These are phyloP conservation scores for Luffa aegyptiaca DNA, from an alignment of 306 rosid species.

Conservation along the genomic window DNA sequence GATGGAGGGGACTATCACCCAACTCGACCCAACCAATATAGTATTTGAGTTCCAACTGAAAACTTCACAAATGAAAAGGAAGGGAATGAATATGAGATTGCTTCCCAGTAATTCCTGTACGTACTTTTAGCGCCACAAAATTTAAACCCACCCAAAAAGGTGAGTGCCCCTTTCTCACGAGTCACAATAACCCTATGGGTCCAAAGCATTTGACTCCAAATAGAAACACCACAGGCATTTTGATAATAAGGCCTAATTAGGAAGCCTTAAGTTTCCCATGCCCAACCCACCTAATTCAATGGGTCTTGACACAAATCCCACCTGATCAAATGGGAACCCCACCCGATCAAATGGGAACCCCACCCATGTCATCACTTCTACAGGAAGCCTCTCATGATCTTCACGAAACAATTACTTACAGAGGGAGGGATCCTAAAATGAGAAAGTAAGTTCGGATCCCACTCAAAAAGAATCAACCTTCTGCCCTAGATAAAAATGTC, in stretches of 20 bases:
- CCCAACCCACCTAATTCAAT: neutral
- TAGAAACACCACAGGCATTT: neutral
- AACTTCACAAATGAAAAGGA: neutral
- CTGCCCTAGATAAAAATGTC: neutral
- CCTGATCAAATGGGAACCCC: neutral
- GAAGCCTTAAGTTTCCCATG: neutral
- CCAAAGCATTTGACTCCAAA: neutral
- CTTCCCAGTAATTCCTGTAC: neutral
- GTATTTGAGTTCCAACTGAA: neutral
- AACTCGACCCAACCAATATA: neutral
- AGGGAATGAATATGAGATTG: neutral
- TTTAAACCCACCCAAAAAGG: neutral
- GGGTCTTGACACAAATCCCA: neutral
- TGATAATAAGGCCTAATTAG: neutral
- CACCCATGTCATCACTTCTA: neutral
- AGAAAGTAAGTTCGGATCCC: neutral
- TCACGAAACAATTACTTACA: neutral
- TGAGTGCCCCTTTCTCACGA: neutral
- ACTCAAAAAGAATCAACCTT: neutral
- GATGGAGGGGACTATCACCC: neutral
- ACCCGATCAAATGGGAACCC: neutral
- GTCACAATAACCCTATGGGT: neutral
- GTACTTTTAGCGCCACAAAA: neutral
- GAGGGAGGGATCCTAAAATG: neutral
- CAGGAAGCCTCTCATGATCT: neutral